Base-by-base conservation (phyloP, 768 basidiomycete species). In the Galerina marginata region DNA sequence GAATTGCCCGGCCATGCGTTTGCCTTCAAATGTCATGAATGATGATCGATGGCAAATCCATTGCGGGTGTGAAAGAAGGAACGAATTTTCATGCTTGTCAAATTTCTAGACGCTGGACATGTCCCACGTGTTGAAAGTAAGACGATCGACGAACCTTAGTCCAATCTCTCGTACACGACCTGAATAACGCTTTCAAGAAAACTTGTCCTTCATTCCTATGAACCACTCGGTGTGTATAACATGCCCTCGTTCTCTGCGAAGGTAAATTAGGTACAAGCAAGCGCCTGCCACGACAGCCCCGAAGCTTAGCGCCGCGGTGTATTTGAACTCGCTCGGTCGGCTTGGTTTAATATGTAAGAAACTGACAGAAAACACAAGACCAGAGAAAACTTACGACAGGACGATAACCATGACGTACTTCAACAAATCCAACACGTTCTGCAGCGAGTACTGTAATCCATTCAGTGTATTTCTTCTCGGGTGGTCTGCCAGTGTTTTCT, bases 381-480 rank as follows among this genome's bases (percentile, higher is more conserved):
- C 20, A 44, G 29, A 2, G 26, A 29, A 29, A 4, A 53, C 63
- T 54, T 16, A 64, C 63, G 63, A 61, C 10, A 64, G 59, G 6
- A 64, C 23, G 36, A 64, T 64, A 23, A 58, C 58, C 48, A 65
- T 59, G 10, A 65, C 56, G 43, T 62, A 71, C 63, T 67, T 71
- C 42, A 69, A 43, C 51, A 74, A 43, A 44, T 79, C 76, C 5
- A 71, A 60, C 3, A 66, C 52, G 42, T 72, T 77, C 38, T 79
- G 77, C 38, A 81, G 67, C 0, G 73, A 69, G 59, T 74, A 76
- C 57, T 80, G 80, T 1, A 79, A 67, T 59, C 61, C 73, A 54
- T 70, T 74, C 61, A 84, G 68, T 0, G 76, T 69, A 54, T 84
- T 85, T 6, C 79, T 71, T 5, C 79, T 69, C 1, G 83, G 81